Conservation (phyloP, 2,329 filamentous ascomycete genomes). For the Trichophyton mentagrophytes region DNA sequence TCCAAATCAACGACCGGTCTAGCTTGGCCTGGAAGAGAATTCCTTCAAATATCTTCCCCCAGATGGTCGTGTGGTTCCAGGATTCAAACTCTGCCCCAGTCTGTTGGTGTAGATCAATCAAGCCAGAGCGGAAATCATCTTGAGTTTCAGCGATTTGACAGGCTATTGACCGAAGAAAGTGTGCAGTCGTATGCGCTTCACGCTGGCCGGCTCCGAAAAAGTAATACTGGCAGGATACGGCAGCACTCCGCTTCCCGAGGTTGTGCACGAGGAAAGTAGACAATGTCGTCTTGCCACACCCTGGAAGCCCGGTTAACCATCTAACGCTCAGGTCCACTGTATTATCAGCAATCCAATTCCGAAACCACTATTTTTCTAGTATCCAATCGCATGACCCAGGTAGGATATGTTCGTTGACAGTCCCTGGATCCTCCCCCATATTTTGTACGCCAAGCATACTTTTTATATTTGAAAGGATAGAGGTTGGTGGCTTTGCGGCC, state of each 20-base stretch:
- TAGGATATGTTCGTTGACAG: neutral
- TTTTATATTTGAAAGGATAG: neutral
- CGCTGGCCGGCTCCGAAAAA: slow-evolving; percentile 12
- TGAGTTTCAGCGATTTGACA: slow-evolving; percentile 10
- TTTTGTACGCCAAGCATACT: neutral
- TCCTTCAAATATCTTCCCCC: slow-evolving; percentile 12
- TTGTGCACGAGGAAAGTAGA: slow-evolving; percentile 9
- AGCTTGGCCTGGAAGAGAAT: slow-evolving; percentile 9
- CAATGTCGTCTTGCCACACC: slow-evolving; percentile 9
- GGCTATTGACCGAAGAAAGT: slow-evolving; percentile 12
- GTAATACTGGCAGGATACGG: slow-evolving; percentile 6
- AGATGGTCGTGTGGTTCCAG: slow-evolving; percentile 10
- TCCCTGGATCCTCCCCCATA: neutral
- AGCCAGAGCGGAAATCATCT: slow-evolving; percentile 3
- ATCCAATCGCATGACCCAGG: neutral
- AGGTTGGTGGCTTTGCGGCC: no score
- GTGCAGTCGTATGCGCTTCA: slow-evolving; percentile 8
- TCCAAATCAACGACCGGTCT: slow-evolving; percentile 11
- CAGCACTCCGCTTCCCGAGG: neutral
- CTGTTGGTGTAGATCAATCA: slow-evolving; percentile 4
- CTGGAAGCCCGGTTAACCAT: slow-evolving; percentile 11
- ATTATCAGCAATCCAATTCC: neutral
- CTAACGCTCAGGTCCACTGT: neutral
- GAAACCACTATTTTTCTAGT: neutral
- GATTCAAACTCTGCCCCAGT: slow-evolving; percentile 1